Evolutionary conservation across 306 rosid genomes (phyloP).

Genomic region (Alnus rubra): DNA sequence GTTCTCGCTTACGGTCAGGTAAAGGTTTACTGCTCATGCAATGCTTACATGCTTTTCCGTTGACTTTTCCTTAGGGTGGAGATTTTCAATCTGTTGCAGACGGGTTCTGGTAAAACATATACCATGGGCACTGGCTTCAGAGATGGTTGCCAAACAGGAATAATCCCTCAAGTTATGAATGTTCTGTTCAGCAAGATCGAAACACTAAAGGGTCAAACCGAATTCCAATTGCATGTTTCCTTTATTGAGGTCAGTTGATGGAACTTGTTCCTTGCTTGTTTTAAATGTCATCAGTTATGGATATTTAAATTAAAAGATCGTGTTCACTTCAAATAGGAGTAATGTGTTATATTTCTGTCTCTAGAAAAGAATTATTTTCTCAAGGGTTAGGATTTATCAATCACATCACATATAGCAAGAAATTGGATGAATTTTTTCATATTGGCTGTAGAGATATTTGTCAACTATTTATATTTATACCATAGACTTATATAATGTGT

Average conservation of each 20-base stretch:
- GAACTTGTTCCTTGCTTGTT: neutral
- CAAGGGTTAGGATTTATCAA: neutral
- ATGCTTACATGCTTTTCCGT: slow-evolving; percentile 18
- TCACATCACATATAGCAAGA: neutral
- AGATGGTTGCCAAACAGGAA: slow-evolving; percentile 82
- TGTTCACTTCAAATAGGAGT: neutral
- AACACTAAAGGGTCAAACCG: slow-evolving; percentile 72
- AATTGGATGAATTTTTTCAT: neutral
- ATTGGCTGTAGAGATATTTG: neutral
- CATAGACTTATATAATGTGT: neutral
- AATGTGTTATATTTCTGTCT: neutral
- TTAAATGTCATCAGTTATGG: neutral
- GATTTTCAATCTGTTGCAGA: slow-evolving; percentile 62
- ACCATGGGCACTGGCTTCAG: slow-evolving; percentile 99
- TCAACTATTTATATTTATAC: neutral
- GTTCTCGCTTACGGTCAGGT: slow-evolving; percentile 99
- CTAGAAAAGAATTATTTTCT: neutral
- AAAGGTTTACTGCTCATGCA: slow-evolving; percentile 24
- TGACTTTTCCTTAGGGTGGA: slow-evolving; percentile 33
- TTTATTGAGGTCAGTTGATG: slow-evolving; percentile 80
- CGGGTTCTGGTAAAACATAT: slow-evolving; percentile 99
- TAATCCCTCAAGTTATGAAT: slow-evolving; percentile 92
- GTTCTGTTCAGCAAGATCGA: slow-evolving; percentile 84
- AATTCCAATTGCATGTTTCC: slow-evolving; percentile 94
- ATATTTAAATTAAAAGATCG: neutral